Conservation (phyloP, 2,329 filamentous ascomycete species). For the Huntiella savannae region DNA sequence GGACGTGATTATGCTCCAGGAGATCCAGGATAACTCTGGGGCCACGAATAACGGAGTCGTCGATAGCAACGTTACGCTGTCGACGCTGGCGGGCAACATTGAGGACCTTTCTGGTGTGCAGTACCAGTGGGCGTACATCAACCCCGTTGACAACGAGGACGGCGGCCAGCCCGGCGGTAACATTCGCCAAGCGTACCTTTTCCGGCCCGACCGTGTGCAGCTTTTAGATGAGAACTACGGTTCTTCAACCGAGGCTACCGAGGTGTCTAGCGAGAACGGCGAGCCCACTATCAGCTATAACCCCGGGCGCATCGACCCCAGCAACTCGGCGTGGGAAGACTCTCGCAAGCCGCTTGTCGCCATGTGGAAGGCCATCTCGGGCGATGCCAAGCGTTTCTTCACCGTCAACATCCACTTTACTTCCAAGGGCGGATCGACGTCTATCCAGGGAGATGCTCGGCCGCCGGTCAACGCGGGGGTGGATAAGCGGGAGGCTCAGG, state of each 20-base stretch:
- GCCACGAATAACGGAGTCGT: slow-evolving; percentile 38
- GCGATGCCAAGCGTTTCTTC: slow-evolving; percentile 37
- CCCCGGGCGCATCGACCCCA: slow-evolving; percentile 47
- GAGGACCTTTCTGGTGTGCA: slow-evolving; percentile 26
- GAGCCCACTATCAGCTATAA: slow-evolving; percentile 42
- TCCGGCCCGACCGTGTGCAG: slow-evolving; percentile 38
- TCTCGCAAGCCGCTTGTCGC: slow-evolving; percentile 51
- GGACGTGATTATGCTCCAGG: slow-evolving; percentile 49
- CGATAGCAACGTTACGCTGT: slow-evolving; percentile 38
- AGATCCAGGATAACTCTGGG: slow-evolving; percentile 50
- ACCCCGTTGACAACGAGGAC: slow-evolving; percentile 39
- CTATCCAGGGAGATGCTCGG: slow-evolving; percentile 44
- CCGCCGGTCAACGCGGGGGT: slow-evolving; percentile 49
- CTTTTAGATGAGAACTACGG: slow-evolving; percentile 42
- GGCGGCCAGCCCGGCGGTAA: slow-evolving; percentile 52
- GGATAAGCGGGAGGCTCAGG: slow-evolving; percentile 35
- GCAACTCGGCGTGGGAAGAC: slow-evolving; percentile 36
- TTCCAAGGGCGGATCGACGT: slow-evolving; percentile 46
- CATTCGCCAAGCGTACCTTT: slow-evolving; percentile 53
- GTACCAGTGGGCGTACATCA: slow-evolving; percentile 42
- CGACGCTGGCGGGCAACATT: slow-evolving; percentile 35
- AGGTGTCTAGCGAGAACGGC: slow-evolving; percentile 30
- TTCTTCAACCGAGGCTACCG: slow-evolving; percentile 31
- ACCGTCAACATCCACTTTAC: slow-evolving; percentile 53
- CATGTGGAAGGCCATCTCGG: slow-evolving; percentile 40